Evolutionary conservation across 805 yeast species (phyloP), one percentile per base, ranked within the genome.

Genomic region (Nematodospora valgi): DNA sequence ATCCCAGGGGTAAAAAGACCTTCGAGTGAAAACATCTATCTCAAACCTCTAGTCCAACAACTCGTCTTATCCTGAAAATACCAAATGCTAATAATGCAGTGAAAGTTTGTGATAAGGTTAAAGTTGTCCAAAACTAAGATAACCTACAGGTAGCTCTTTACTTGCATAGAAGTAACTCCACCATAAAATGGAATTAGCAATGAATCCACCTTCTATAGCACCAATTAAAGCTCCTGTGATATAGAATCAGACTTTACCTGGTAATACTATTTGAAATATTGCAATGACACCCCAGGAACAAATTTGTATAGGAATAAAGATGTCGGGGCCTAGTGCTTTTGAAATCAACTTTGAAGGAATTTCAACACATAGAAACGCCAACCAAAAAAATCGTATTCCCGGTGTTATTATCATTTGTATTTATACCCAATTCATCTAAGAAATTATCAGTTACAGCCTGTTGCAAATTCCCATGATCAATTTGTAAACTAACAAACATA

Each of bases 281-380:
- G 82, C 73, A 11, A 79, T 77, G 7, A 70, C 41, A 31, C 78
- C 68, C 86, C 86, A 80, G 1, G 67, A 40, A 16, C 60, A 45
- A 52, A 80, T 68, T 47, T 79, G 83, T 26, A 64, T 54, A 3
- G 84, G 84, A 41, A 80, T 72, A 74, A 81, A 78, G 18, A 63
- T 45, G 47, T 79, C 85, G 4, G 82, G 74, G 8, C 86, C 87
- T 20, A 80, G 34, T 35, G 64, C 67, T 52, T 81, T 80, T 12
- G 82, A 72, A 23, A 80, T 62, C 44, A 80, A 60, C 48, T 80
- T 84, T 2, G 84, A 77, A 0, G 86, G 86, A 9, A 80, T 52
- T 52, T 80, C 86, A 12, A 81, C 74, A 15, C 59, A 47, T 34
- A 80, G 51, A 48, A 80, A 80, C 30, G 72, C 62, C n/a, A 5